Evolutionary conservation across 306 rosid genomes (phyloP).

Genomic region (Vachellia pachyceras): DNA sequence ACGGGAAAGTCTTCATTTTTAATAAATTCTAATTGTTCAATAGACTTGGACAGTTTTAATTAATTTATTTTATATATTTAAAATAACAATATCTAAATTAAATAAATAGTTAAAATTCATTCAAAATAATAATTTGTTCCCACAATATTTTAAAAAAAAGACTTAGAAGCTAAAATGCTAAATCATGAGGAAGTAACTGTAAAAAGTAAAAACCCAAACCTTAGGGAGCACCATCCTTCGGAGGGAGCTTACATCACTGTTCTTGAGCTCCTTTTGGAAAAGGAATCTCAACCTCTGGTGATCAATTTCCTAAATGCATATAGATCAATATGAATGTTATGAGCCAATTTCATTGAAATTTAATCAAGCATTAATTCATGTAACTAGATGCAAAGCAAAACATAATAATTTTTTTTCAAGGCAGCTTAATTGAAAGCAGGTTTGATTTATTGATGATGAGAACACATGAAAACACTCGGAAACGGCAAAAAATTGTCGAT

Average conservation of each 20-base stretch:
- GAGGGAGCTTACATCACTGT: constrained; percentile 93
- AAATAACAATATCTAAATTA: not conserved
- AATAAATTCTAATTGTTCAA: not conserved
- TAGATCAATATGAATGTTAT: not conserved
- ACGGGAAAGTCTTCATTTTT: not conserved
- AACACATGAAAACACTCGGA: not conserved
- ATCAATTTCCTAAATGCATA: constrained; percentile 61
- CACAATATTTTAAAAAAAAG: not conserved
- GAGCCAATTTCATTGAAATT: constrained; percentile 13
- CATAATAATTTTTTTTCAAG: constrained; percentile 5
- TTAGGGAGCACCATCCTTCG: constrained; percentile 93
- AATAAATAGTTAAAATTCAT: not conserved
- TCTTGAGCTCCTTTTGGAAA: constrained; percentile 87
- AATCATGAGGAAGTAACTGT: not conserved
- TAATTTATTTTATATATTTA: not conserved
- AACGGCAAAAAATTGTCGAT: too few species aligned
- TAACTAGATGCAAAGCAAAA: constrained; percentile 10
- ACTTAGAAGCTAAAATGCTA: not conserved
- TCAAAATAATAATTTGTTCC: not conserved
- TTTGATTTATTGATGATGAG: not conserved
- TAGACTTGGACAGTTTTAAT: not conserved
- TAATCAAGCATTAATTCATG: constrained; percentile 17
- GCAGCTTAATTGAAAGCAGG: not conserved
- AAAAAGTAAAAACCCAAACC: constrained; percentile 47
- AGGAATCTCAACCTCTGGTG: constrained; percentile 68